These are phyloP conservation scores for Haplographium delicatum DNA, from an alignment of 495 filamentous ascomycete species.

Conservation along the genomic window DNA sequence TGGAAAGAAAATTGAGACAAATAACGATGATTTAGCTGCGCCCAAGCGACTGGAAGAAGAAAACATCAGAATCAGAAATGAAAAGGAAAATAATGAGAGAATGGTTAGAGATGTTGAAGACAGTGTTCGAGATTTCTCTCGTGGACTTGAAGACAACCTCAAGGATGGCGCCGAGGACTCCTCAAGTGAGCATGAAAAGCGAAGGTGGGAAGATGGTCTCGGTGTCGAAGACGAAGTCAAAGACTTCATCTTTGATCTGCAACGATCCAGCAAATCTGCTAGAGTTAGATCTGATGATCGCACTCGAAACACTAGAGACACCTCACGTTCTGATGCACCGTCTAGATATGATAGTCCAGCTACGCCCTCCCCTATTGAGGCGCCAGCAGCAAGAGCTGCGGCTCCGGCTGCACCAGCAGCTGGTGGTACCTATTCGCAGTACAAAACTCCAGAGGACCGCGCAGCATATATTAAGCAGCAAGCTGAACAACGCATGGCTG, in stretches of 20 bases:
- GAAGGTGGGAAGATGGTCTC: constrained; percentile 94
- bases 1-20: constrained; percentile 64
- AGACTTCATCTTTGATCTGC: constrained; percentile 95
- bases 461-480: constrained; percentile 96
- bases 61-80: constrained; percentile 68
- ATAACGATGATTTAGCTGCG: constrained; percentile 65
- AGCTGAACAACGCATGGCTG: constrained; percentile 96
- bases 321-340: constrained; percentile 19
- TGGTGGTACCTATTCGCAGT: constrained; percentile 64
- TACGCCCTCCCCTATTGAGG: constrained; percentile 36
- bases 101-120: constrained; percentile 98
- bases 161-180: constrained; percentile 71
- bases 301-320: constrained; percentile 32
- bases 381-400: constrained; percentile 37
- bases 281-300: constrained; percentile 67
- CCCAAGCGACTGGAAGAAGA: constrained; percentile 85
- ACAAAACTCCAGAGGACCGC: constrained; percentile 85
- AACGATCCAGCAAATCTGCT: constrained; percentile 73
- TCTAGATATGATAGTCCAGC: constrained; percentile 36
- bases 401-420: constrained; percentile 33
- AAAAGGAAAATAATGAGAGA: constrained; percentile 87
- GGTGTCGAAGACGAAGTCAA: constrained; percentile 95
- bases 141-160: constrained; percentile 76
- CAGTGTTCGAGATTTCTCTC: constrained; percentile 84
- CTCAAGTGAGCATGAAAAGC: constrained; percentile 74